A percentile compares a stretch with the other conserved stretches of the same genome.
phyloP scores from a whole-genome alignment of 73 alveolate species.

The Vitrella brassicaformis region DNA sequence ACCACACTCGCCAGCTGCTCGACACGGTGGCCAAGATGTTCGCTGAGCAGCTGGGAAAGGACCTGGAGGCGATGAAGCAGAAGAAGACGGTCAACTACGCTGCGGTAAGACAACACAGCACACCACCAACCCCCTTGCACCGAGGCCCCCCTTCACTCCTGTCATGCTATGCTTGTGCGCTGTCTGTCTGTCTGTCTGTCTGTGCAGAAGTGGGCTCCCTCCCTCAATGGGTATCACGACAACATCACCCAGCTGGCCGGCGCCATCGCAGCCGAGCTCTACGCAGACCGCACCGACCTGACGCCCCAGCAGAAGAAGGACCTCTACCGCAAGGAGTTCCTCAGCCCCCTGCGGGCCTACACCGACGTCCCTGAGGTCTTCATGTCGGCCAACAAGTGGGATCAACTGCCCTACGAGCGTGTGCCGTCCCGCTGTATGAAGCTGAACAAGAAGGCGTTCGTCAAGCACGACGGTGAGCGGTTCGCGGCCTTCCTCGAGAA shows the following conservation, averaged over 20 bases:
- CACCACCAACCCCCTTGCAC: neutral
- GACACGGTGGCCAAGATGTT: neutral
- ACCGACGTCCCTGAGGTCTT: neutral
- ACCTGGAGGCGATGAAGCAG: neutral
- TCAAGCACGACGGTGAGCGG: neutral
- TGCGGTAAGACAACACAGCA: too few relatives aligned
- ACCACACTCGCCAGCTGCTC: neutral
- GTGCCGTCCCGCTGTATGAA: neutral
- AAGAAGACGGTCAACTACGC: too few relatives aligned
- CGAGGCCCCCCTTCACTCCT: too few relatives aligned
- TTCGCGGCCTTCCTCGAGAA: neutral
- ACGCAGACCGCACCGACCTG: neutral
- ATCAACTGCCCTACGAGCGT: neutral
- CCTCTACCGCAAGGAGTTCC: neutral
- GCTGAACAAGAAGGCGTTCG: neutral
- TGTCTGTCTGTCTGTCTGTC: too few relatives aligned
- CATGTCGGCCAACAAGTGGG: neutral
- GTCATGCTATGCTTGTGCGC: too few relatives aligned
- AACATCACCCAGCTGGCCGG: neutral
- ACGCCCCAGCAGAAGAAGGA: neutral
- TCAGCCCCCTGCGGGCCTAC: neutral
- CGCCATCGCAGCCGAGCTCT: neutral
- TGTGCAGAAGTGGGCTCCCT: neutral
- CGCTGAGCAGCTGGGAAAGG: neutral
- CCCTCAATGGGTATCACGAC: neutral